Percentiles rank a stretch among this genome's conserved stretches.
Conservation (phyloP, 306 rosid species). For the Ormosia semicastrata region DNA sequence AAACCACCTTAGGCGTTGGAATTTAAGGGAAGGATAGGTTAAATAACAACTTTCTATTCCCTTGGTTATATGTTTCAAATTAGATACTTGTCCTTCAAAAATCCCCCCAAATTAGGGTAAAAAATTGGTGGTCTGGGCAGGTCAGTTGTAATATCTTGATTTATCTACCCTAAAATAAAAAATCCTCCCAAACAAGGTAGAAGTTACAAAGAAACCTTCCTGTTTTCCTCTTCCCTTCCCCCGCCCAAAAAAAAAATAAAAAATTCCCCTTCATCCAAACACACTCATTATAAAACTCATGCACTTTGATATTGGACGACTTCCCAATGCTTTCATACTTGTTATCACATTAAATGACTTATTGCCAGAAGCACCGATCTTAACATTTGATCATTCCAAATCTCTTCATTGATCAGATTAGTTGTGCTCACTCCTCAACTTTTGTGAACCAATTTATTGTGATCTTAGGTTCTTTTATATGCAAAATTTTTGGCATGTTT, state of each 20-base stretch:
- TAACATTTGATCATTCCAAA: background rate
- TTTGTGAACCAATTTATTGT: constrained; percentile 11
- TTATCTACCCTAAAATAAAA: too few relatives aligned
- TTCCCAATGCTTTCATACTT: background rate
- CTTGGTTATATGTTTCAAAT: too few relatives aligned
- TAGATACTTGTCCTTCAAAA: too few relatives aligned
- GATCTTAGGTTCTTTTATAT: background rate
- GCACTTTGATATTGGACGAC: background rate
- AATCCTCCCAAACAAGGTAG: background rate
- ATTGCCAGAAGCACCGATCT: background rate
- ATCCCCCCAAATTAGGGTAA: too few relatives aligned
- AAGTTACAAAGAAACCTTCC: background rate
- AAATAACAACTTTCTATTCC: background rate
- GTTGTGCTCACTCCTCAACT: background rate
- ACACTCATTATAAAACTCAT: background rate
- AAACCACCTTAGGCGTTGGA: too few relatives aligned
- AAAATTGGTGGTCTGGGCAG: too few relatives aligned
- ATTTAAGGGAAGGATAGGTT: too few relatives aligned
- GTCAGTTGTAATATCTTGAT: too few relatives aligned
- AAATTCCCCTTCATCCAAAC: background rate
- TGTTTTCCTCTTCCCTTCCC: background rate
- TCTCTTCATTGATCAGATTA: constrained; percentile 4
- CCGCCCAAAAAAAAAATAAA: too few relatives aligned
- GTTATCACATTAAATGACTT: constrained; percentile 15
- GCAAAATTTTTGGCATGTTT: constrained; percentile 15